Conservation (phyloP, 169 alveolate species). For the Plasmodium malariae region DNA sequence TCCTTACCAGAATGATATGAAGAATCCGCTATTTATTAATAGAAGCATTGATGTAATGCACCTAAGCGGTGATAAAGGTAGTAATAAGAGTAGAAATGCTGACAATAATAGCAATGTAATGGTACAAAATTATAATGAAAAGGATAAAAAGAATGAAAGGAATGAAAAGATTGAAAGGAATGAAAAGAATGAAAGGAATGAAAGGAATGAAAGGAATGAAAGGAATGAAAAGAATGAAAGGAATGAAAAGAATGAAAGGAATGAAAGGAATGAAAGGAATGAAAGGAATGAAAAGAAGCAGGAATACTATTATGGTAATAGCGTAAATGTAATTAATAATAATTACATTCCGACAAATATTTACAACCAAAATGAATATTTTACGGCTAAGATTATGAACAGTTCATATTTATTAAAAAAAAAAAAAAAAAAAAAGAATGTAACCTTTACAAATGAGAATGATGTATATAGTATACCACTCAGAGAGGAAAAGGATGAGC, state of each 20-base stretch:
- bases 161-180: not conserved
- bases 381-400: no score
- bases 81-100: no score
- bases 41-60: no score
- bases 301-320: not conserved
- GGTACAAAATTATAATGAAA: no score
- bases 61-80: no score
- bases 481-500: not conserved
- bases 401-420: no score
- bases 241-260: no score
- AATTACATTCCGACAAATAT: not conserved
- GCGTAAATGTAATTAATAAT: not conserved
- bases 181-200: not conserved
- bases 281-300: not conserved
- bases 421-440: slow-evolving; percentile 34
- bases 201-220: not conserved
- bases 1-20: no score
- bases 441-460: slow-evolving; percentile 25
- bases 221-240: no score
- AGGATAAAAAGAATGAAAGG: not conserved
- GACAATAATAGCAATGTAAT: no score
- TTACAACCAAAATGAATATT: not conserved
- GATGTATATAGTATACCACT: slow-evolving; percentile 30
- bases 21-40: no score
- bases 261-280: not conserved